Conservation (phyloP, 495 filamentous ascomycete species). For the Aspergillus olivimuriae region DNA sequence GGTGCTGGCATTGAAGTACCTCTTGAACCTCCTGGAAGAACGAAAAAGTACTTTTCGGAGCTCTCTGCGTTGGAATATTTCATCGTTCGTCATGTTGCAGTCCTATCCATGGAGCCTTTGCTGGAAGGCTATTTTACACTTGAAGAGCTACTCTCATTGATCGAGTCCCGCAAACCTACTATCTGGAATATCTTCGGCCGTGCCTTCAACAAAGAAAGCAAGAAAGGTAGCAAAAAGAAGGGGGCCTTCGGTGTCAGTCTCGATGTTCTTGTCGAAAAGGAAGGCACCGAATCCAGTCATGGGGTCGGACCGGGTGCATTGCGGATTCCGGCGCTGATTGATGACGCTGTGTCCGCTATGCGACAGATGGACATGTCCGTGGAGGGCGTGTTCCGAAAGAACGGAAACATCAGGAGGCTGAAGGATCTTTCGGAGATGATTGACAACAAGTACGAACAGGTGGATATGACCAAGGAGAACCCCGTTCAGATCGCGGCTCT, state of each 20-base stretch:
- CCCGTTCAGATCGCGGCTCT: conserved; percentile 93
- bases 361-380: conserved; percentile 98
- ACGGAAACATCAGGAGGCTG: conserved; percentile 89
- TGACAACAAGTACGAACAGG: conserved; percentile 74
- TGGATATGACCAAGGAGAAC: conserved; percentile 76
- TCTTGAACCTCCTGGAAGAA: conserved; percentile 29
- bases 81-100: conserved; percentile 91
- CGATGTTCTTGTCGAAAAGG: conserved; percentile 82
- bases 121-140: conserved; percentile 84
- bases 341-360: conserved; percentile 90
- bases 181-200: conserved; percentile 98
- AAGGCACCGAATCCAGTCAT: conserved; percentile 91
- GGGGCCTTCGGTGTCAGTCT: conserved; percentile 82
- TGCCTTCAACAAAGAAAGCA: conserved; percentile 78
- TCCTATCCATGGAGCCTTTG: conserved; percentile 91
- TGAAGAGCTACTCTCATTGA: conserved; percentile 90
- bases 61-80: conserved; percentile 94
- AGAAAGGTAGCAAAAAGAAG: conserved; percentile 81
- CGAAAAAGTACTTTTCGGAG: conserved; percentile 90
- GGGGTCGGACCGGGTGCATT: conserved; percentile 89
- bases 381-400: conserved; percentile 98
- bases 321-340: conserved; percentile 79
- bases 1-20: conserved; percentile 50
- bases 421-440: conserved; percentile 77
- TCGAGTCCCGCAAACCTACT: conserved; percentile 86